A percentile compares a stretch with the other conserved stretches of the same genome.
Evolutionary conservation across 495 filamentous ascomycete genomes (phyloP).

Genomic region (Sordaria brevicollis): DNA sequence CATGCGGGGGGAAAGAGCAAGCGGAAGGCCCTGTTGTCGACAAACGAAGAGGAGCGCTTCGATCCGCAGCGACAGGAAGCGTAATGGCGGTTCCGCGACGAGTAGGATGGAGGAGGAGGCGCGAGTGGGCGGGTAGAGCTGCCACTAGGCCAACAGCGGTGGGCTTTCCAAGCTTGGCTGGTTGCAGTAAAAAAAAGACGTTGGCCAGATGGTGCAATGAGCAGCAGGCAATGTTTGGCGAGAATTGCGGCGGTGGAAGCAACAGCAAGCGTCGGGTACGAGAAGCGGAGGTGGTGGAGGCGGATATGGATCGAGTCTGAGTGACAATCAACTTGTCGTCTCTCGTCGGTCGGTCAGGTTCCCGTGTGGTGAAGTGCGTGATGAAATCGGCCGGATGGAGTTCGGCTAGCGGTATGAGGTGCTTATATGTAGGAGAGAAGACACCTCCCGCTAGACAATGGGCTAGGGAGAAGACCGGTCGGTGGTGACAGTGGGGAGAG

Average conservation of each 20-base stretch:
- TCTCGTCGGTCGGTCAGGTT: background rate
- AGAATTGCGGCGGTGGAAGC: background rate
- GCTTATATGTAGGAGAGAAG: background rate
- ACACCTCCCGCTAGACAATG: background rate
- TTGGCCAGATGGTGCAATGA: background rate
- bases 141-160: background rate
- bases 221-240: background rate
- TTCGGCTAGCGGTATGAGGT: background rate
- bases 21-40: background rate
- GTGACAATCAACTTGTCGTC: background rate
- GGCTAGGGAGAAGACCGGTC: background rate
- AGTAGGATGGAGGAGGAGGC: background rate
- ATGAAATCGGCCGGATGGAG: background rate
- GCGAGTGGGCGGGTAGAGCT: background rate
- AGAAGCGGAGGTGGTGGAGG: background rate
- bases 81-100: background rate
- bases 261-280: background rate
- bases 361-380: background rate
- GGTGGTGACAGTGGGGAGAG: background rate
- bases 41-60: background rate
- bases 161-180: background rate
- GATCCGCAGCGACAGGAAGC: background rate
- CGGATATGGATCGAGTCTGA: background rate
- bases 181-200: background rate
- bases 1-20: conserved; percentile 1